These are phyloP conservation scores for Rhizophora apiculata DNA, from an alignment of 345 rosid genomes.

Conservation along the genomic window DNA sequence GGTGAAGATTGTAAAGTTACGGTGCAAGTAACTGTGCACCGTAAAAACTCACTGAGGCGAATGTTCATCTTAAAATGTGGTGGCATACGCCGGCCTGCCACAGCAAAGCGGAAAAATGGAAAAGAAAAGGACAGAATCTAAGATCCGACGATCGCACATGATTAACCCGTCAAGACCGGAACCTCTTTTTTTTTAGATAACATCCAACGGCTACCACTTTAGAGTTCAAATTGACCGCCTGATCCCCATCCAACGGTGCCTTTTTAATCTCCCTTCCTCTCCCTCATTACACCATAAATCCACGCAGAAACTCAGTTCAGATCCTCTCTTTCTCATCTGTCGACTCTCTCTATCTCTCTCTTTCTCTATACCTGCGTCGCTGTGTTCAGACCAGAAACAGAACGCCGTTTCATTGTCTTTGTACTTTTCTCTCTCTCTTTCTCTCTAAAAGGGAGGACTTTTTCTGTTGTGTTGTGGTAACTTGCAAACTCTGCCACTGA, in stretches of 20 bases:
- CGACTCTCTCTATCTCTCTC: neutral
- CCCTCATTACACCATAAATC: constrained; percentile 32
- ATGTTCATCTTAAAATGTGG: neutral
- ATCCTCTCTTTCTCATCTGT: neutral
- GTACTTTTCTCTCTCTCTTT: constrained; percentile 16
- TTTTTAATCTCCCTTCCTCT: constrained; percentile 39
- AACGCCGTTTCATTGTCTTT: neutral
- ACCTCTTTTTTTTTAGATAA: constrained; percentile 15
- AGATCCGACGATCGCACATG: constrained; percentile 55
- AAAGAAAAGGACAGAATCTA: constrained; percentile 23
- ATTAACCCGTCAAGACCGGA: constrained; percentile 45
- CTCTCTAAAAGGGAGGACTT: constrained; percentile 2
- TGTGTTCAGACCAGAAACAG: too few relatives aligned
- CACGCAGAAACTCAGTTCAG: constrained; percentile 30
- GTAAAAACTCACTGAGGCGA: too few relatives aligned
- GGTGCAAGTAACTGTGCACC: too few relatives aligned
- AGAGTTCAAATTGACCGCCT: constrained; percentile 18
- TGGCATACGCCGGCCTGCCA: constrained; percentile 69
- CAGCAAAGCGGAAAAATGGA: constrained; percentile 30
- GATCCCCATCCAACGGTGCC: constrained; percentile 45
- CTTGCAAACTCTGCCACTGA: constrained; percentile 34
- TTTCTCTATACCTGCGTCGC: constrained; percentile 3
- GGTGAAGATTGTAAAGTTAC: neutral
- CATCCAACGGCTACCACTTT: constrained; percentile 43
- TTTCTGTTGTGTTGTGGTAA: constrained; percentile 17